These are phyloP conservation scores for Solanum commersonii DNA, from an alignment of 257 asterid genomes.

Conservation along the genomic window DNA sequence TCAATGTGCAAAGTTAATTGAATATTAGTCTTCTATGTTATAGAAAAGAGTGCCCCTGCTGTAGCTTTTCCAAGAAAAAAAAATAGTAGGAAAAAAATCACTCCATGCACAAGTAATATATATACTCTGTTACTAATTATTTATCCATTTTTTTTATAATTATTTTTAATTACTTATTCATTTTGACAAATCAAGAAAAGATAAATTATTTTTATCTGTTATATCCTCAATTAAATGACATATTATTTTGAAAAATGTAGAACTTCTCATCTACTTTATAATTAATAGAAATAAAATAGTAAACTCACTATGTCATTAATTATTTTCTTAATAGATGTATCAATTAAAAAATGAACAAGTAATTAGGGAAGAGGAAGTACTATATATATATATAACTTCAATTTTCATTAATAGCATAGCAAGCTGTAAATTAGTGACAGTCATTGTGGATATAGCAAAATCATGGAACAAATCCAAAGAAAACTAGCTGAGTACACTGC, in stretches of 20 bases:
- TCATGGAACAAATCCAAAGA: constrained; percentile 23
- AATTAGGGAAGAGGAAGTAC: no score
- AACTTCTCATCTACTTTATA: no score
- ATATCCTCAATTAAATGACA: no score
- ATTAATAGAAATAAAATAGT: no score
- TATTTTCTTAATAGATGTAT: no score
- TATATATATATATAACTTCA: neutral
- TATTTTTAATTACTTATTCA: rapidly evolving
- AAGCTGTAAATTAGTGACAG: neutral
- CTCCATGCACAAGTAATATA: neutral
- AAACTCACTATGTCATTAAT: no score
- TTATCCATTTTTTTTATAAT: no score
- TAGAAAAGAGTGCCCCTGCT: neutral
- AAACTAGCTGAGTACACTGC: constrained; percentile 16
- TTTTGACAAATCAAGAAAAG: no score
- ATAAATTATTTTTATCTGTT: no score
- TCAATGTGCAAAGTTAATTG: constrained; percentile 9
- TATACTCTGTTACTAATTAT: no score
- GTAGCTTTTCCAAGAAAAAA: constrained; percentile 2
- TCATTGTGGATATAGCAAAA: neutral
- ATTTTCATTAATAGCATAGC: neutral
- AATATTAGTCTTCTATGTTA: neutral
- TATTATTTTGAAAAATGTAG: no score
- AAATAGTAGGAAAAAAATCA: neutral
- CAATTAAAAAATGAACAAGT: no score